Evolutionary conservation across 2,329 filamentous ascomycete genomes (phyloP).

Genomic region (Aureobasidium sp.): DNA sequence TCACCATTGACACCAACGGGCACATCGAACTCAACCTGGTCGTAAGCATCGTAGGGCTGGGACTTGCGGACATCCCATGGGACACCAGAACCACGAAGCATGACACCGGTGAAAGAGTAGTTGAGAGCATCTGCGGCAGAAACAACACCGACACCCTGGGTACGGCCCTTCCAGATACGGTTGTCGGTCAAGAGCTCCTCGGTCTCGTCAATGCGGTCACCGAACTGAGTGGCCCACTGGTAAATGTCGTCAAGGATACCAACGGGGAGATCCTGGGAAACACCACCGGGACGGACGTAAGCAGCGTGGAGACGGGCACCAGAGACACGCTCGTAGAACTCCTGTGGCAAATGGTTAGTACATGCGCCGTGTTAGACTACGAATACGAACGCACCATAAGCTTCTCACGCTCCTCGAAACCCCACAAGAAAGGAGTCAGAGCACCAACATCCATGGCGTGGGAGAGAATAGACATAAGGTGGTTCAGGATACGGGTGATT

Average conservation of each 20-base stretch:
- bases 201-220: constrained; percentile 96
- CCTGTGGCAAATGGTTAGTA: constrained; percentile 43
- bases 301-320: constrained; percentile 95
- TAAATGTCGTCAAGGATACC: constrained; percentile 98
- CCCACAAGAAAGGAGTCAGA: constrained; percentile 96
- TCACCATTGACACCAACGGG: constrained; percentile 95
- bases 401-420: constrained; percentile 99
- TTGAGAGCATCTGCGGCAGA: constrained; percentile 90
- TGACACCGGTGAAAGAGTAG: constrained; percentile 92
- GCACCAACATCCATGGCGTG: constrained; percentile 99
- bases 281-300: constrained; percentile 92
- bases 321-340: constrained; percentile 99
- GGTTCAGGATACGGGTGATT: constrained; percentile 88
- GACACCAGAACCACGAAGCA: constrained; percentile 93
- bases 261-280: constrained; percentile 87
- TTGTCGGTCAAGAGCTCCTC: constrained; percentile 99
- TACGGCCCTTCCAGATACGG: constrained; percentile 95
- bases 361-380: background rate
- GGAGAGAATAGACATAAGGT: constrained; percentile 93
- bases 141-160: constrained; percentile 85
- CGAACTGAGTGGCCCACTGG: constrained; percentile 98
- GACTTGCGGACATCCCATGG: constrained; percentile 97
- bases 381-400: constrained; percentile 66
- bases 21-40: constrained; percentile 95
- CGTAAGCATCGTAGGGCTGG: constrained; percentile 95